Base-by-base conservation (phyloP, 2,329 filamentous ascomycete species). In the Fusarium bulbicola region DNA sequence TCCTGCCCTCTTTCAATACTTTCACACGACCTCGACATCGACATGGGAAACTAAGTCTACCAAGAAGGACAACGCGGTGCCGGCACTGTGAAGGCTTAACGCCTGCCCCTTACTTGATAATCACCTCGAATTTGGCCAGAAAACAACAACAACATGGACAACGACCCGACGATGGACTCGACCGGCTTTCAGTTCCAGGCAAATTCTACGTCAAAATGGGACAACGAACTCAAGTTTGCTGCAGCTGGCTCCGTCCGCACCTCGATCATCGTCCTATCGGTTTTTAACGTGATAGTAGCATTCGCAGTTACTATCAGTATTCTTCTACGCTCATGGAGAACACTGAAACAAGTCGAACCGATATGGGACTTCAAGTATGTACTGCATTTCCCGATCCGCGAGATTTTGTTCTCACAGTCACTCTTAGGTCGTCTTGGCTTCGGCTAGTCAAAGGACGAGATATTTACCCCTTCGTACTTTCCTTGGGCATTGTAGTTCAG, bases 271-370 rank as follows among this genome's bases (percentile, higher is more conserved):
- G 89, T 91, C 67, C 83, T 92, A 61, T 87, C 89, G 40, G 81
- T 84, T 62, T 91, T 91, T 82, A 92, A 92, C 79, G 84, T 88
- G 28, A 78, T 90, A 59, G 87, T 87, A 24, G 89, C 89, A 9
- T 85, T 89, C 63, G 84, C 85, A 24, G 89, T 89, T 12, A 86
- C 87, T 15, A 72, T 84, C 32, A 88, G 88, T 32, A 91, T 92
- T 59, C 79, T 90, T 45, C 87, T 86, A 78, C 87, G 90, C 69
- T 86, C 85, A 72, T 90, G 88, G 77, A 82, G 82, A 62, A 81
- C 79, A 61, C 79, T 82, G 26, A 86, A 81, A 79, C 82, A 82
- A 74, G 83, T 80, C 63, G 76, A 84, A 57, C 78, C 81, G 67
- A 76, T 79, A 46, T 83, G 82, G 71, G 80, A 80, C 65, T 82